These are phyloP conservation scores for Globisporangium perplexum DNA, from an alignment of 352 stramenopile species.

Conservation along the genomic window DNA sequence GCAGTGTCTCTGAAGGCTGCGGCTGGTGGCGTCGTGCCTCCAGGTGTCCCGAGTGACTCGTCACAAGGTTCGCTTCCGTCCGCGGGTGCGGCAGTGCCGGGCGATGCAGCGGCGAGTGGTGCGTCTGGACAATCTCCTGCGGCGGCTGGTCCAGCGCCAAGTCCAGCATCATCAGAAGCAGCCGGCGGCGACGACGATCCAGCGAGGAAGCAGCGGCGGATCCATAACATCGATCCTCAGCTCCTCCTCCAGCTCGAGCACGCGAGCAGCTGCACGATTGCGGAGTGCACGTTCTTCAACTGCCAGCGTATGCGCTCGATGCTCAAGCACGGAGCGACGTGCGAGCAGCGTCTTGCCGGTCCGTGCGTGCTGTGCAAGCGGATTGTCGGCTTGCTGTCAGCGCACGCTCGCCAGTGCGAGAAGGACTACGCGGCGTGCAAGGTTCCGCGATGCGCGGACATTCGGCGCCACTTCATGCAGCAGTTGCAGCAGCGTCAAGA, in stretches of 20 bases:
- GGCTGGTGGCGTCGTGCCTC: neutral
- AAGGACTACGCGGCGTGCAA: conserved; percentile 75
- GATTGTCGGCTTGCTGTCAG: conserved; percentile 78
- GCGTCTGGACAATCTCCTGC: neutral
- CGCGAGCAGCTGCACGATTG: conserved; percentile 61
- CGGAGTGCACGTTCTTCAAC: conserved; percentile 80
- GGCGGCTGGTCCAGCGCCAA: too few species aligned
- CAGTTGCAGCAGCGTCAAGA: conserved; percentile 74
- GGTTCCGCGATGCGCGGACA: conserved; percentile 82
- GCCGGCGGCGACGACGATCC: conserved; percentile 56
- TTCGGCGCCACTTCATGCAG: conserved; percentile 77
- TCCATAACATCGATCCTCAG: conserved; percentile 86
- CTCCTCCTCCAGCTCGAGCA: conserved; percentile 83
- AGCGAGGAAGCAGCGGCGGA: conserved; percentile 87
- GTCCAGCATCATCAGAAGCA: conserved; percentile 1
- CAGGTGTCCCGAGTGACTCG: neutral
- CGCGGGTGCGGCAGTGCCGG: neutral
- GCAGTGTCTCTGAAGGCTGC: neutral
- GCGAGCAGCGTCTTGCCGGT: conserved; percentile 72
- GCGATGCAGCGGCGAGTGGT: neutral
- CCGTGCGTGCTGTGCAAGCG: conserved; percentile 84
- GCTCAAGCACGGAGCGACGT: conserved; percentile 86
- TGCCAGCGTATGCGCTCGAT: conserved; percentile 86
- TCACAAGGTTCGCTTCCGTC: neutral
- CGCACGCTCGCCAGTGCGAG: conserved; percentile 75